Evolutionary conservation across 2,329 filamentous ascomycete species (phyloP), one percentile per base, ranked within the genome.

Genomic region (Monosporascus ibericus): DNA sequence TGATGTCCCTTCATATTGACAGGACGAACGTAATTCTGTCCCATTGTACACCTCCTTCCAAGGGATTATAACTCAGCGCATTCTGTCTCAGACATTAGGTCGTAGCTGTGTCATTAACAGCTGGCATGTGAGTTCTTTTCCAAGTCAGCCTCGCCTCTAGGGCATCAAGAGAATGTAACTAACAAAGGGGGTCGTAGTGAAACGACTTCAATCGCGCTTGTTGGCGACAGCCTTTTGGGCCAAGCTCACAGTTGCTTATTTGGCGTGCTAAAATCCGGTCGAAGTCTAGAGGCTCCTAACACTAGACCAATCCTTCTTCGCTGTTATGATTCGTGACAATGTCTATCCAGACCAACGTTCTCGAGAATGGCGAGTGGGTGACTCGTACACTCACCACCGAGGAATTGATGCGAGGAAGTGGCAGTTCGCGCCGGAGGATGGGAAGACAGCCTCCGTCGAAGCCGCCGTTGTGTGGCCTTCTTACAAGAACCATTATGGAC

Each of bases 401-500:
- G 14, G 62, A 68, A 50, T 59, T 68, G 11, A 53, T 66, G 48
- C 54, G 53, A 24, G 48, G 53, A 3, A 55, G 56, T 72, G 55
- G 68, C 68, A 48, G 67, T 75, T 44, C 63, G 70, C 49, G 58
- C 62, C 40, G 61, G 56, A 48, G 65, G 53, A 72, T 65, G 54
- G 60, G 60, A 42, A 58, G 47, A 44, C 57, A 59, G 37, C 51
- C 63, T 6, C 61, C 65, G 34, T 65, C 63, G 52, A 71, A 63
- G 48, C 70, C 74, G 30, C 82, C 86, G 6, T 71, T 69, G 20
- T 80, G 85, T 54, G 94, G 90, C 4, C 65, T 97, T 34, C 75
- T 97, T 46, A 90, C 90, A 1, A 85, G 81, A 63, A 96, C 92
- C 0, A 68, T 95, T 30, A 75, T 92, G 48, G 80, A 85, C 50